Percentiles rank a stretch among this genome's conserved stretches.
phyloP scores from a whole-genome alignment of 495 filamentous ascomycete genomes.

The Daldinia vernicosa region DNA sequence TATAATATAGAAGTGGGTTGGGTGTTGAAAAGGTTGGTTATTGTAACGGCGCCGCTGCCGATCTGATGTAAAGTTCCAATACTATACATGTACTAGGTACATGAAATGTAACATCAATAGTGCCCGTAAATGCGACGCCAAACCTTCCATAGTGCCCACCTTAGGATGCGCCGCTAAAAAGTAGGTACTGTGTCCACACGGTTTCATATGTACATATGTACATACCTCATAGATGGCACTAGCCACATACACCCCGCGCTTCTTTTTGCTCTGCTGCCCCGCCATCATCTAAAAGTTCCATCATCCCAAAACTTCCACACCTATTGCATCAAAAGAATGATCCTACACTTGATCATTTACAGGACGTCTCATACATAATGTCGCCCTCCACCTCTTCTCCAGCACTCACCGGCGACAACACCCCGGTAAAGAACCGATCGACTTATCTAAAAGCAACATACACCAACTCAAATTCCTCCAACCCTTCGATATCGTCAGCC shows the following conservation, averaged over 20 bases:
- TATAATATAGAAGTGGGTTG: neutral
- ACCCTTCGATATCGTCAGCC: constrained; percentile 50
- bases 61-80: neutral
- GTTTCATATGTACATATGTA: neutral
- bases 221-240: neutral
- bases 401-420: neutral
- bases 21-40: neutral
- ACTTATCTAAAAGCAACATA: constrained; percentile 59
- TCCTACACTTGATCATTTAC: too few relatives aligned
- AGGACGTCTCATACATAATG: too few relatives aligned
- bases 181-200: neutral
- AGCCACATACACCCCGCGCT: constrained; percentile 23
- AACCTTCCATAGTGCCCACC: neutral
- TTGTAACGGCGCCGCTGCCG: neutral
- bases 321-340: neutral
- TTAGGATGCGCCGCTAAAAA: neutral
- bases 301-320: neutral
- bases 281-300: neutral
- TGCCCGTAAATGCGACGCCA: neutral
- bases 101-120: neutral
- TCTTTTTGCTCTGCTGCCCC: neutral
- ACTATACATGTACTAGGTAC: neutral
- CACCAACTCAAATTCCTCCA: constrained; percentile 61
- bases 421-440: neutral
- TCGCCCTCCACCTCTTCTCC: constrained; percentile 3